Evolutionary conservation across 345 rosid species (phyloP).

Genomic region (Barbarea vulgaris): DNA sequence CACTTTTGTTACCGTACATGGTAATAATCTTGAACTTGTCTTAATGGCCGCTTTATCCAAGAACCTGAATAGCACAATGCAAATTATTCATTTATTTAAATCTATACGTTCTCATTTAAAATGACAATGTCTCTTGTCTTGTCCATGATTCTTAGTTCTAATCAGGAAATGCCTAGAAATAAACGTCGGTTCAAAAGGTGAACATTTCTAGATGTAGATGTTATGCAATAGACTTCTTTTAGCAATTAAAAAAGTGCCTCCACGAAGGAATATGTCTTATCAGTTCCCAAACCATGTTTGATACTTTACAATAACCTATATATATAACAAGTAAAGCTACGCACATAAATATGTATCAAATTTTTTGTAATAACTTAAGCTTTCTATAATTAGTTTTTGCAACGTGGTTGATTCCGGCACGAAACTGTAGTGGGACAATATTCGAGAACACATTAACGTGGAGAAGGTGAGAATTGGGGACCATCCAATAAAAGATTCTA

Average conservation of each 20-base stretch:
- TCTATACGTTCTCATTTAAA: neutral
- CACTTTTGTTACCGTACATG: conserved; percentile 82
- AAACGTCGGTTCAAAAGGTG: conserved; percentile 11
- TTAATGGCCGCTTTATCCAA: conserved; percentile 88
- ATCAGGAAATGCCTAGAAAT: neutral
- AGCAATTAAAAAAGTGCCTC: neutral
- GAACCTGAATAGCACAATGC: conserved; percentile 49
- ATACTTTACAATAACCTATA: neutral
- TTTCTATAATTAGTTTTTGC: conserved; percentile 15
- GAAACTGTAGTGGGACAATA: conserved; percentile 31
- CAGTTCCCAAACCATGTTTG: conserved; percentile 1
- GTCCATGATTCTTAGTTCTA: conserved; percentile 4
- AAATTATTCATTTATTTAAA: neutral
- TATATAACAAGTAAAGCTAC: neutral
- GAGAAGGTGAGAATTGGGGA: conserved; percentile 29
- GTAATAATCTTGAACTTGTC: conserved; percentile 41
- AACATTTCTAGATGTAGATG: conserved; percentile 13
- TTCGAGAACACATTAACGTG: conserved; percentile 32
- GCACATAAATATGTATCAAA: neutral
- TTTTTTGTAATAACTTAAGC: neutral
- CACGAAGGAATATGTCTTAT: conserved; percentile 15
- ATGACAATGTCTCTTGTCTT: conserved; percentile 15
- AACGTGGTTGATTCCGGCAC: neutral
- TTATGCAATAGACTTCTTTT: conserved; percentile 4
- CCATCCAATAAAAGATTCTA: conserved; percentile 31